Evolutionary conservation across 495 filamentous ascomycete species (phyloP).

Genomic region (Astrocystis sublimbata): DNA sequence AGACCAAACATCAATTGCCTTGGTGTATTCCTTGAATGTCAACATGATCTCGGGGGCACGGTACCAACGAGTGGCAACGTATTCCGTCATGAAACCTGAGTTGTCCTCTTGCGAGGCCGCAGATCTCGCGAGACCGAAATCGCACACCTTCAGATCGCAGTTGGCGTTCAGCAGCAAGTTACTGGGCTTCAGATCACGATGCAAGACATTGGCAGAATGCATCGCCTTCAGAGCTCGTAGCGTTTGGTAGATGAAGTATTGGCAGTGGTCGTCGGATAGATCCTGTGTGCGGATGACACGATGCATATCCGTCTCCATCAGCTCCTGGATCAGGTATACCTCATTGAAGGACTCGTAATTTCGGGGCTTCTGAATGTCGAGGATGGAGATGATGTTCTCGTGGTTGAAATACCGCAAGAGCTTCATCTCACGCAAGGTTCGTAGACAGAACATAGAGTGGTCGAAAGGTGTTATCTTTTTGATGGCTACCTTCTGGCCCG

Average conservation of each 20-base stretch:
- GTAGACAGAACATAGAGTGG: conserved; percentile 98
- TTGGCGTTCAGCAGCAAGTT: conserved; percentile 97
- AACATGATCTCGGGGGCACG: conserved; percentile 99
- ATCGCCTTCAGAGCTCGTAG: conserved; percentile 97
- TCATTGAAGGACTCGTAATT: conserved; percentile 96
- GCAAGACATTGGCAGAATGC: conserved; percentile 98
- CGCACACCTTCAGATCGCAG: conserved; percentile 98
- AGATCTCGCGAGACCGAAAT: conserved; percentile 93
- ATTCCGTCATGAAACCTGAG: conserved; percentile 99
- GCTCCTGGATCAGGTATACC: conserved; percentile 99
- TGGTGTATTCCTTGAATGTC: conserved; percentile 99
- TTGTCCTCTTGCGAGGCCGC: conserved; percentile 96
- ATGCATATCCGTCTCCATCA: conserved; percentile 99
- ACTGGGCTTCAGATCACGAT: conserved; percentile 95
- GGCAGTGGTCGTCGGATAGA: conserved; percentile 97
- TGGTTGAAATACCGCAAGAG: conserved; percentile 99
- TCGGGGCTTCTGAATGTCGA: conserved; percentile 97
- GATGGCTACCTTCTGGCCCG: conserved; percentile 97
- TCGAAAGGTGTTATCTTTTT: conserved; percentile 99
- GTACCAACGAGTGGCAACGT: conserved; percentile 99
- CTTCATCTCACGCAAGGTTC: conserved; percentile 99
- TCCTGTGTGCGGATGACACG: conserved; percentile 98
- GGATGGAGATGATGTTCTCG: conserved; percentile 99
- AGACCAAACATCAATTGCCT: conserved; percentile 99
- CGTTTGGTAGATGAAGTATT: conserved; percentile 99